Evolutionary conservation across 192 early-diverging fungal species (phyloP), one percentile per base, ranked within the genome.

Genomic region (Pilobolus umbonatus): DNA sequence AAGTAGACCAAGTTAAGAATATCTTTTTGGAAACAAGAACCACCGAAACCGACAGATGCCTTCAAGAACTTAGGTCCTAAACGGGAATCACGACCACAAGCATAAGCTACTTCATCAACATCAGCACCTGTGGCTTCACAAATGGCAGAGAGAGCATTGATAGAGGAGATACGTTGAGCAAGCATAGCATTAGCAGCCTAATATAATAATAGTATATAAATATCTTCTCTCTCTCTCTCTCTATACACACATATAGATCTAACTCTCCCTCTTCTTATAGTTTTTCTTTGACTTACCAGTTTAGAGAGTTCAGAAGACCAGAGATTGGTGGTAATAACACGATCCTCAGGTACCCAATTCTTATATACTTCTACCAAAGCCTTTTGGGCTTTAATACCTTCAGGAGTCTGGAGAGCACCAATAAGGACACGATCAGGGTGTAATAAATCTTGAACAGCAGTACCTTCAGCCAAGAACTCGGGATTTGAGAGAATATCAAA

Each of bases 221-320:
- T 40, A 29, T 6, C 25, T 11, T 26, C 26, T 39, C 14, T 55
- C 24, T 55, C 6, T 56, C 24, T 39, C n/a, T 57, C 21, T n/a
- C 32, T n/a, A 38, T 0, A 38, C 36, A 4, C 36, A 38, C 36
- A n/a, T n/a, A n/a, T n/a, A n/a, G n/a, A n/a, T n/a, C n/a, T n/a
- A n/a, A n/a, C 24, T 24, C 19, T 12, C 17, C 15, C 54, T 55
- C 25, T 25, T 17, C 4, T 42, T 55, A 9, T 21, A 17, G 35
- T 55, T 53, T 31, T 3, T 36, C 28, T 24, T 17, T 35, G 6
- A 66, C 69, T 69, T 63, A 81, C 87, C 58, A 97, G 79, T 78
- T 97, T 97, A 56, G 90, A 85, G 32, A 97, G 76, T 71, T 97
- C 94, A 2, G 91, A 90, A n/a, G 92, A 94, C 94, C 94, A 97